phyloP scores from a whole-genome alignment of 2,329 filamentous ascomycete genomes.

The Nannizziopsis arthrosporioides region DNA sequence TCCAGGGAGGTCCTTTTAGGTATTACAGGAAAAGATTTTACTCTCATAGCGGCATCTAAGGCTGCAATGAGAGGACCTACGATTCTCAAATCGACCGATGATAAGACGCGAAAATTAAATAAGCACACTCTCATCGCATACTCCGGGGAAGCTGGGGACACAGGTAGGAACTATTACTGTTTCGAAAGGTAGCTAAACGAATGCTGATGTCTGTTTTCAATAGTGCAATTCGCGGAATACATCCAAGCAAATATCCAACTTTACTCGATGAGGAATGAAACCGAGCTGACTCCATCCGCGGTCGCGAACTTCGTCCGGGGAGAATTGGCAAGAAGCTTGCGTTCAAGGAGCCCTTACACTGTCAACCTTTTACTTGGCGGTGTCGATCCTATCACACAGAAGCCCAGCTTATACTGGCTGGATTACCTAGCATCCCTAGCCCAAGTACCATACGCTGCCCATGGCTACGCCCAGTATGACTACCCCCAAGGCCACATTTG shows the following conservation, averaged over 20 bases:
- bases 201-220: slow-evolving; percentile 1
- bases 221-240: slow-evolving; percentile 98
- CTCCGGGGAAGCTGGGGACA: slow-evolving; percentile 92
- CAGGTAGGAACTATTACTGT: slow-evolving; percentile 43
- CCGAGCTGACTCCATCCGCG: slow-evolving; percentile 77
- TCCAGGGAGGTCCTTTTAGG: slow-evolving; percentile 91
- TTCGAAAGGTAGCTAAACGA: background rate
- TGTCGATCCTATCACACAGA: slow-evolving; percentile 79
- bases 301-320: slow-evolving; percentile 87
- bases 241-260: slow-evolving; percentile 97
- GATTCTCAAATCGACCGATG: slow-evolving; percentile 85
- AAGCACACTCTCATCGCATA: slow-evolving; percentile 91
- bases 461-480: slow-evolving; percentile 89
- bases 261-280: slow-evolving; percentile 96
- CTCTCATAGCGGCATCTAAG: slow-evolving; percentile 93
- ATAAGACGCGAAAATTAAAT: slow-evolving; percentile 91
- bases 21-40: slow-evolving; percentile 98
- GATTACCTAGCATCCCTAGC: slow-evolving; percentile 89
- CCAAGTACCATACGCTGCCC: slow-evolving; percentile 84
- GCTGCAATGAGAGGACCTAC: slow-evolving; percentile 96
- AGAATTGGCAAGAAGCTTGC: slow-evolving; percentile 80
- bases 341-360: slow-evolving; percentile 87
- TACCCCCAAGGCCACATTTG: background rate
- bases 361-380: slow-evolving; percentile 94
- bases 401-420: slow-evolving; percentile 91